Evolutionary conservation across 768 basidiomycete species (phyloP).

Genomic region (Russula abietina): DNA sequence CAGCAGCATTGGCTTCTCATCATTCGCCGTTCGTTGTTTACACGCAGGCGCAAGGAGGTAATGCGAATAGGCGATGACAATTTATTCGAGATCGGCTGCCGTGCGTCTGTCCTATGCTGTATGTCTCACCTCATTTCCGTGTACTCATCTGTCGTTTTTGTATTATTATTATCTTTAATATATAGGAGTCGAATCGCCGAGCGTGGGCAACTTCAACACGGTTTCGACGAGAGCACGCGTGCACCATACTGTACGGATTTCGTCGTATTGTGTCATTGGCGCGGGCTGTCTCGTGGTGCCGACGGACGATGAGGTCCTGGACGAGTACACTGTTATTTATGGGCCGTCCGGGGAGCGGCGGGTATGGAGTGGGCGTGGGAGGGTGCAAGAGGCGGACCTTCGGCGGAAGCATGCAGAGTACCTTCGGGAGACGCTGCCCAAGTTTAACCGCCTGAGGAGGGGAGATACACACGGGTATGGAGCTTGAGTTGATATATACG

Average conservation of each 20-base stretch:
- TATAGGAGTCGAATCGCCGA: conserved; percentile 79
- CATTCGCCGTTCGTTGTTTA: neutral
- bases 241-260: conserved; percentile 74
- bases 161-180: neutral
- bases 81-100: conserved; percentile 88
- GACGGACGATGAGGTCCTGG: conserved; percentile 68
- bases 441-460: conserved; percentile 64
- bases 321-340: conserved; percentile 80
- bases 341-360: conserved; percentile 70
- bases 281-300: conserved; percentile 75
- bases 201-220: conserved; percentile 81
- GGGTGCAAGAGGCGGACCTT: conserved; percentile 76
- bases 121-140: conserved; percentile 8
- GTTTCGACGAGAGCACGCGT: conserved; percentile 79
- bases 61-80: conserved; percentile 95
- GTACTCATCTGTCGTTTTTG: neutral
- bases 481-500: conserved; percentile 1
- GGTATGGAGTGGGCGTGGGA: conserved; percentile 80
- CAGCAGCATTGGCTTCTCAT: neutral
- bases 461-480: conserved; percentile 22
- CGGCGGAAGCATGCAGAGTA: conserved; percentile 88
- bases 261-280: conserved; percentile 77
- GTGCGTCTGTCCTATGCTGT: conserved; percentile 44
- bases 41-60: conserved; percentile 59
- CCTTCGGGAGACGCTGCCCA: conserved; percentile 83